phyloP scores from a whole-genome alignment of 768 basidiomycete genomes.

The Dioszegia aurantiaca region DNA sequence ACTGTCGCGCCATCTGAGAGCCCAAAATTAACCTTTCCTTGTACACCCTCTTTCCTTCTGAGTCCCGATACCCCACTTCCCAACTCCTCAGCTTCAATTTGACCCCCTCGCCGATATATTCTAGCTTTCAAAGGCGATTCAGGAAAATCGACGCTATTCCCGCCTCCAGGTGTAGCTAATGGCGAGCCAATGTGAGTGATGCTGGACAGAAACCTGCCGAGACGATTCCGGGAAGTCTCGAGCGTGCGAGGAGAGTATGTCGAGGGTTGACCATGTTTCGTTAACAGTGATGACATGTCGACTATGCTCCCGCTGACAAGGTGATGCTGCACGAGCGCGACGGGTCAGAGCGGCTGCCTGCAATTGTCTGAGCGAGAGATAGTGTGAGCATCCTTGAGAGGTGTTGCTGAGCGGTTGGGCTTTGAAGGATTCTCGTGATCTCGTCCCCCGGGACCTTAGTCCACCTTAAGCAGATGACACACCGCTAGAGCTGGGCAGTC shows the following conservation, averaged over 20 bases:
- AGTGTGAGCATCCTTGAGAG: no score
- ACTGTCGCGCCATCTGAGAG: background rate
- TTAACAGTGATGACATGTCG: background rate
- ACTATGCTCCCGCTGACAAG: no score
- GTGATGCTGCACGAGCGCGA: background rate
- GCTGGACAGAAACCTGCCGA: conserved; percentile 17
- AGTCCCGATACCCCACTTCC: background rate
- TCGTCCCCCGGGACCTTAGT: no score
- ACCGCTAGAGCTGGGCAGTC: no score
- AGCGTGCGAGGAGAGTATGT: conserved; percentile 34
- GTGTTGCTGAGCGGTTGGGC: no score
- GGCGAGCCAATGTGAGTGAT: background rate
- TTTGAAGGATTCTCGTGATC: no score
- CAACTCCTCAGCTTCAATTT: background rate
- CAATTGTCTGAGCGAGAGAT: no score
- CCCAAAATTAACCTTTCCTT: no score
- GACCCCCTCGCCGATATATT: background rate
- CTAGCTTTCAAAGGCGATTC: conserved; percentile 3
- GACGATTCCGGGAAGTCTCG: conserved; percentile 21
- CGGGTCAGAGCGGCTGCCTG: background rate
- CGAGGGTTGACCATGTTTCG: conserved; percentile 27
- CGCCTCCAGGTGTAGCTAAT: background rate
- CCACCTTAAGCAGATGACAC: no score
- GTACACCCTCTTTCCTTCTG: background rate
- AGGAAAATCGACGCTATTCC: background rate